Evolutionary conservation across 2,329 filamentous ascomycete genomes (phyloP).

Genomic region (Periconia digitata): DNA sequence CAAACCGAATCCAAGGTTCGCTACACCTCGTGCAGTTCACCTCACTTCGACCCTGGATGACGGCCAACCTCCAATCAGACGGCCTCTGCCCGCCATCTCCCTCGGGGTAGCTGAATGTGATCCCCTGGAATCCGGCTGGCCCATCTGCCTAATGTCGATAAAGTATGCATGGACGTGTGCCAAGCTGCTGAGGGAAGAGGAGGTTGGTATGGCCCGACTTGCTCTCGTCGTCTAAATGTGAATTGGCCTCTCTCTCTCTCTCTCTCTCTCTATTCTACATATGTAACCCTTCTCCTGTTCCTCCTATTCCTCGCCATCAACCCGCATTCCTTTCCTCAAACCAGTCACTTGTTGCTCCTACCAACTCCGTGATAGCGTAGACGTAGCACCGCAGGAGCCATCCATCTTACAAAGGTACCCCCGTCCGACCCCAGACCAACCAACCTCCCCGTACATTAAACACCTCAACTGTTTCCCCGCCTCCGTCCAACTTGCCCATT

Average conservation of each 20-base stretch:
- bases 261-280: too few relatives aligned
- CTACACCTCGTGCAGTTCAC: constrained; percentile 1
- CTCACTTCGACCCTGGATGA: constrained; percentile 17
- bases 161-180: constrained; percentile 19
- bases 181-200: constrained; percentile 28
- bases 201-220: not conserved
- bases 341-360: constrained; percentile 1
- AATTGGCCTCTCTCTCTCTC: too few relatives aligned
- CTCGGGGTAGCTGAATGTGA: constrained; percentile 20
- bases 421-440: constrained; percentile 19
- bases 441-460: constrained; percentile 12
- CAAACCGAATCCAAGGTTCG: not conserved
- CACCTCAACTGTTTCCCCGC: constrained; percentile 7
- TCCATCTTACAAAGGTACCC: constrained; percentile 5
- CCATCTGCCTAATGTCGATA: constrained; percentile 40
- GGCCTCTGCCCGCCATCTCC: constrained; percentile 11
- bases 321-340: not conserved
- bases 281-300: not conserved
- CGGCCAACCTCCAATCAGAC: constrained; percentile 33
- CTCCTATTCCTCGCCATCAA: not conserved
- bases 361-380: not conserved
- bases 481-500: constrained; percentile 8
- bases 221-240: too few relatives aligned
- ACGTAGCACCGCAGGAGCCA: constrained; percentile 18
- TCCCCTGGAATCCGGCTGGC: constrained; percentile 18